These are phyloP conservation scores for Polyporus tsugae DNA, from an alignment of 1,284 basidiomycete genomes.

Conservation along the genomic window DNA sequence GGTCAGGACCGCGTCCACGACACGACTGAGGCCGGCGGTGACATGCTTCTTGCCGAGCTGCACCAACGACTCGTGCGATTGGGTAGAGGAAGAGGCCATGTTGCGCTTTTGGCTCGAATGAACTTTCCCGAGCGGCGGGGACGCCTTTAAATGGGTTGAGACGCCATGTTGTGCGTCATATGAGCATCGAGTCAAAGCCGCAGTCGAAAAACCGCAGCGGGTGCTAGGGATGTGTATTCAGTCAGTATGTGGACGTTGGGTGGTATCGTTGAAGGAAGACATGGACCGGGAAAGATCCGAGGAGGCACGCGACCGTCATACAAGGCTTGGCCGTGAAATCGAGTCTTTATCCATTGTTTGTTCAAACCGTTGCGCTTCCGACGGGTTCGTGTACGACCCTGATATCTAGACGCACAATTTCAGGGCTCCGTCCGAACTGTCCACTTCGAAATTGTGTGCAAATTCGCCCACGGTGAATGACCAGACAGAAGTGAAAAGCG, in stretches of 20 bases:
- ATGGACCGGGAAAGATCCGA: not conserved
- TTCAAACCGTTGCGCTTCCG: not conserved
- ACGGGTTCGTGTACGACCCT: not conserved
- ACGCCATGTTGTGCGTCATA: slow-evolving; percentile 10
- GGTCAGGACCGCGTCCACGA: slow-evolving; percentile 78
- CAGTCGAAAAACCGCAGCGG: slow-evolving; percentile 1
- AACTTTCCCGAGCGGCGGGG: not conserved
- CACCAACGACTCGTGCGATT: slow-evolving; percentile 38
- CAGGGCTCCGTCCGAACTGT: no score
- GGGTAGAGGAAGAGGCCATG: slow-evolving; percentile 31
- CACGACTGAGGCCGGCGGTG: slow-evolving; percentile 71
- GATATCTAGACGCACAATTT: not conserved
- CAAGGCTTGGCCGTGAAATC: not conserved
- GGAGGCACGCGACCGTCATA: not conserved
- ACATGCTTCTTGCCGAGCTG: slow-evolving; percentile 72
- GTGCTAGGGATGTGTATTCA: not conserved
- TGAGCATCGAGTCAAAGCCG: slow-evolving; percentile 6
- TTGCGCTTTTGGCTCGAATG: slow-evolving; percentile 15
- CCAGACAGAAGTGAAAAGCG: not conserved
- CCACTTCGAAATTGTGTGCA: no score
- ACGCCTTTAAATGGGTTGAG: slow-evolving; percentile 20
- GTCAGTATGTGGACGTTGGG: not conserved
- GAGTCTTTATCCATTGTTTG: not conserved
- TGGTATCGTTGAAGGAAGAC: not conserved
- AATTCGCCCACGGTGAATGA: not conserved